These are phyloP conservation scores for Venturia carpophila DNA, from an alignment of 2,329 filamentous ascomycete species.

Conservation along the genomic window DNA sequence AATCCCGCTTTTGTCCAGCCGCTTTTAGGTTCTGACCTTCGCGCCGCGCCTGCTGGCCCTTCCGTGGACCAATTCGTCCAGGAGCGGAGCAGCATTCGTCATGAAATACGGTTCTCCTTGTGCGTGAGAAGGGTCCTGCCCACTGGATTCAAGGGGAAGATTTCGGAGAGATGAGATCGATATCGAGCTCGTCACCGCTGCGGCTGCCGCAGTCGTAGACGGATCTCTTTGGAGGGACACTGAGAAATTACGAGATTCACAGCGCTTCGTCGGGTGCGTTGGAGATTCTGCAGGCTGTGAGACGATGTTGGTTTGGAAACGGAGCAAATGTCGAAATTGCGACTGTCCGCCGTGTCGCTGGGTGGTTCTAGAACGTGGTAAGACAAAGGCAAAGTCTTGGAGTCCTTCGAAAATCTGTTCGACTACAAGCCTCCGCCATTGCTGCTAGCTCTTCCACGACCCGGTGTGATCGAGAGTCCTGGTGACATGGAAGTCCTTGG, in stretches of 20 bases:
- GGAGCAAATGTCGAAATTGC: background rate
- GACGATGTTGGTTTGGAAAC: background rate
- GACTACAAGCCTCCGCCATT: no score
- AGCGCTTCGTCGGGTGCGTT: background rate
- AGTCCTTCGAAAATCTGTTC: background rate
- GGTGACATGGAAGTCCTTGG: no score
- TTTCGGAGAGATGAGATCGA: no score
- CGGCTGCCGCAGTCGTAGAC: no score
- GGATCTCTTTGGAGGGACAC: no score
- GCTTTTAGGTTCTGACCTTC: background rate
- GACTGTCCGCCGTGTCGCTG: background rate
- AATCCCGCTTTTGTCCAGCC: background rate
- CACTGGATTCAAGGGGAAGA: no score
- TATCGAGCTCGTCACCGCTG: no score
- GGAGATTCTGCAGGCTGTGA: background rate
- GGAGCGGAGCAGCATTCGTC: background rate
- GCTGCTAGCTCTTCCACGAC: background rate
- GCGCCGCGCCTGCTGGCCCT: background rate
- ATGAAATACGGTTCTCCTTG: no score
- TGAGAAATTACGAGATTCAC: no score
- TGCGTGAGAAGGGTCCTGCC: no score
- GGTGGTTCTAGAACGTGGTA: background rate
- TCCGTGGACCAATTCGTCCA: background rate
- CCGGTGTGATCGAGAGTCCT: background rate
- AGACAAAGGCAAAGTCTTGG: background rate